Evolutionary conservation across 148 eudicot genomes (phyloP), one percentile per base, ranked within the genome.

Genomic region (Rhododendron vialii): DNA sequence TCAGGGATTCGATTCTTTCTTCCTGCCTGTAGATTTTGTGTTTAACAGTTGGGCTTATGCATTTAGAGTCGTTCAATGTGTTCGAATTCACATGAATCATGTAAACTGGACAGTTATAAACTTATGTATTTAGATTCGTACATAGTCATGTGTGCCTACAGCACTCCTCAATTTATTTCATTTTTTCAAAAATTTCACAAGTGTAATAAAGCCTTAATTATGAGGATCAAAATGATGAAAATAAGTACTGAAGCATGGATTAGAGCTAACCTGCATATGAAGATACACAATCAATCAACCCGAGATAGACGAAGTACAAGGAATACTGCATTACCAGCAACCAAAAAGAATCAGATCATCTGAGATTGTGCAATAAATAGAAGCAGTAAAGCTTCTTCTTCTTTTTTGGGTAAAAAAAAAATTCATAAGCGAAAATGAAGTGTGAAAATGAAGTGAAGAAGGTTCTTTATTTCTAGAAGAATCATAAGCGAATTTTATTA

Each of bases 281-380:
- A 2, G 98, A 95, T 69, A 91, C 87, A 61, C 98, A 98, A 8
- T 94, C 99, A 59, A 94, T 89, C 92, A 98, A 90, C 50, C 99
- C 99, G 85, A 98, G 98, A 84, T 95, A 98, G 73, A 98, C 95
- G 84, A 98, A 98, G 87, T 95, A 95, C 89, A 97, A 86, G 57
- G 98, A 94, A 87, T 97, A 97, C 99, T 95, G 98, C 95, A 88
- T 38, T 79, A 83, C 30, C 41, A 77, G 63, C 1, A 87, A 63
- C 18, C 41, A 48, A n/a, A 51, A 43, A 50, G 14, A n/a, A 82
- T 87, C 82, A 80, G 93, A 89, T 91, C 92, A 38, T 38, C 41
- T 90, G 83, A 59, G 22, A 63, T 12, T 50, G 67, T 59, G 67
- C 20, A 24, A 61, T 51, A 47, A 47, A 7, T 47, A 47, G 9